Conservation (phyloP, 1,139 yeast species). For the Kluyveromyces sp. region DNA sequence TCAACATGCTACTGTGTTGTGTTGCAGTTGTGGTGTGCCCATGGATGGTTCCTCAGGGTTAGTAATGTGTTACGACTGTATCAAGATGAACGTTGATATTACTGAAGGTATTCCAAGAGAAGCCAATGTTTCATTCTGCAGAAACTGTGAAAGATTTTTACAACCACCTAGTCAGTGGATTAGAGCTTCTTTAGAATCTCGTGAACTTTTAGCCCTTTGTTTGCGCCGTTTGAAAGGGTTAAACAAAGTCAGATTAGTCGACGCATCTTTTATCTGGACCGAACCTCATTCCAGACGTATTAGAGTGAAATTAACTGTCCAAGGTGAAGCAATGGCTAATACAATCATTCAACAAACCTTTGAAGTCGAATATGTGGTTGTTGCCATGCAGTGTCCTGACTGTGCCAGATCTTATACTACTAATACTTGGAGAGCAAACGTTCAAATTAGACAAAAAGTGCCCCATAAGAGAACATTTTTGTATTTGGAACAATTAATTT, state of each 20-base stretch:
- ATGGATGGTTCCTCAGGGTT: constrained; percentile 92
- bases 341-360: constrained; percentile 92
- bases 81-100: constrained; percentile 85
- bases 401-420: constrained; percentile 96
- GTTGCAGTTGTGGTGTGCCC: constrained; percentile 98
- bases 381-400: constrained; percentile 97
- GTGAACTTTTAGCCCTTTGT: constrained; percentile 88
- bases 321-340: constrained; percentile 91
- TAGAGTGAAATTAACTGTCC: constrained; percentile 83
- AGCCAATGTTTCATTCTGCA: constrained; percentile 84
- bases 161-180: constrained; percentile 97
- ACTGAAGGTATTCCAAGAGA: constrained; percentile 96
- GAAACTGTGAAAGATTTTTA: constrained; percentile 92
- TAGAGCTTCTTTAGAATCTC: constrained; percentile 78
- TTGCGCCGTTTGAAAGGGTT: constrained; percentile 82
- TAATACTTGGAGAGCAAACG: constrained; percentile 96
- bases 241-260: constrained; percentile 78
- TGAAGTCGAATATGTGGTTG: constrained; percentile 88
- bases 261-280: constrained; percentile 96
- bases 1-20: constrained; percentile 76
- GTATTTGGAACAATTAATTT: constrained; percentile 87
- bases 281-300: constrained; percentile 98
- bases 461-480: constrained; percentile 93
- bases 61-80: constrained; percentile 97
- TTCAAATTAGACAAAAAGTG: constrained; percentile 96